Conservation (phyloP, 164 flowering plant species). For the Umbilicus rupestris region DNA sequence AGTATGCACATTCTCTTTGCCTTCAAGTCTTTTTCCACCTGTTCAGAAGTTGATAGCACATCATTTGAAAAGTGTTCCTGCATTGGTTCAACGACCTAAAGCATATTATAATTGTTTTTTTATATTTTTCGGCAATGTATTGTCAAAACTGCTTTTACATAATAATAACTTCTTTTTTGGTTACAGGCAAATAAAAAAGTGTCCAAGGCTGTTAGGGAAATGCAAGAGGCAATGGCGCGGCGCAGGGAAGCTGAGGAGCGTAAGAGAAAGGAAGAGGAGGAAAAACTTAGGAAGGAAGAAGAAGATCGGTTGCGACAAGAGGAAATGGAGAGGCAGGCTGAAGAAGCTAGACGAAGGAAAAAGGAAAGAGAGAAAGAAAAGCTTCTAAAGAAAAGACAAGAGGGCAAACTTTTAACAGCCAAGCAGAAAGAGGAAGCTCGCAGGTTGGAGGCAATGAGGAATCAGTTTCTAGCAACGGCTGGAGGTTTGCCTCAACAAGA, state of each 20-base stretch:
- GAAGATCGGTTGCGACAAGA: constrained; percentile 76
- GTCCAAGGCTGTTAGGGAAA: constrained; percentile 92
- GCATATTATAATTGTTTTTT: not conserved
- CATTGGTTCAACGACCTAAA: not conserved
- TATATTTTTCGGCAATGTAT: not conserved
- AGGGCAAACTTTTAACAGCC: constrained; percentile 69
- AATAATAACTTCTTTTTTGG: not conserved
- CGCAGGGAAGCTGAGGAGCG: constrained; percentile 77
- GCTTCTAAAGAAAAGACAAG: constrained; percentile 59
- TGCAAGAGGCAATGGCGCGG: constrained; percentile 86
- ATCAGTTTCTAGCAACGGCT: constrained; percentile 61
- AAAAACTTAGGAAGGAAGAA: constrained; percentile 75
- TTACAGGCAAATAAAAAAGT: constrained; percentile 44
- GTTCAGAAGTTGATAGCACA: no score
- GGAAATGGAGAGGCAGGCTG: constrained; percentile 71
- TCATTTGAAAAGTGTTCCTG: not conserved
- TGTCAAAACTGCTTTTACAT: not conserved
- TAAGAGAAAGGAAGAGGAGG: constrained; percentile 83
- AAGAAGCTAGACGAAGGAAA: constrained; percentile 74
- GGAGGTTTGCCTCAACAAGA: constrained; percentile 27
- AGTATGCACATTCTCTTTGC: not conserved
- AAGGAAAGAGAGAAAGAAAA: constrained; percentile 95
- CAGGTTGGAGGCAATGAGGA: constrained; percentile 65
- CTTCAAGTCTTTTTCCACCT: not conserved
- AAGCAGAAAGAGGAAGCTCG: constrained; percentile 95